Evolutionary conservation across 768 basidiomycete species (phyloP).

Genomic region (Vararia minispora): DNA sequence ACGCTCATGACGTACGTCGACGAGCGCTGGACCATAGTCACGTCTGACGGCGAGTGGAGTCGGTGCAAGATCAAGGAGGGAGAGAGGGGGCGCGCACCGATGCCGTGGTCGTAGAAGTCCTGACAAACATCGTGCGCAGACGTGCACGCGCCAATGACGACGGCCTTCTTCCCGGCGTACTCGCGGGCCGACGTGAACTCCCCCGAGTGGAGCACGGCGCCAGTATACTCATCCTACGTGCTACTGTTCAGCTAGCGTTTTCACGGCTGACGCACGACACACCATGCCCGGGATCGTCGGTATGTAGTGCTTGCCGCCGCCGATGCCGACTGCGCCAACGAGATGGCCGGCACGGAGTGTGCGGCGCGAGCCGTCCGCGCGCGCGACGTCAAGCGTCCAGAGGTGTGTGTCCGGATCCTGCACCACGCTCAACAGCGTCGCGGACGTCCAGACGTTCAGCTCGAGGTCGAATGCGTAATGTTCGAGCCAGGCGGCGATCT

Average conservation of each 20-base stretch:
- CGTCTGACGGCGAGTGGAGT: background rate
- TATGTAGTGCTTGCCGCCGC: background rate
- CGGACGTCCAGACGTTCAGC: slow-evolving; percentile 48
- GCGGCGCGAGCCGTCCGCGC: too few species aligned
- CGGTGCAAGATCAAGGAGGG: background rate
- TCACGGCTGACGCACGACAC: too few species aligned
- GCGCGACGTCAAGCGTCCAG: too few species aligned
- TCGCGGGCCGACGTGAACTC: slow-evolving; percentile 36
- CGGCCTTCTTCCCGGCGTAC: slow-evolving; percentile 49
- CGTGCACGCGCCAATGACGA: slow-evolving; percentile 49
- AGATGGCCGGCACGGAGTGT: too few species aligned
- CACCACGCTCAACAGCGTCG: too few species aligned
- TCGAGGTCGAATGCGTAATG: slow-evolving; percentile 46
- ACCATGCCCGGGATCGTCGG: slow-evolving; percentile 13
- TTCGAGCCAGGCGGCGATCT: slow-evolving; percentile 58
- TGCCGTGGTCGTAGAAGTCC: slow-evolving; percentile 21
- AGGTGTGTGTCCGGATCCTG: too few species aligned
- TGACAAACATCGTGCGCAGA: slow-evolving; percentile 27
- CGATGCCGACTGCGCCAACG: slow-evolving; percentile 13
- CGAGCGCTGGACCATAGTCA: slow-evolving; percentile 1
- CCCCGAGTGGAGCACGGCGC: slow-evolving; percentile 40
- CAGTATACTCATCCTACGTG: slow-evolving; percentile 42
- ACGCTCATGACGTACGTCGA: background rate
- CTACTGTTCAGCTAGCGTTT: too few species aligned
- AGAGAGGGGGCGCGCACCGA: slow-evolving; percentile 13